Evolutionary conservation across 129 eudicot species (phyloP), one percentile per base, ranked within the genome.

Genomic region (Artemisia annua): DNA sequence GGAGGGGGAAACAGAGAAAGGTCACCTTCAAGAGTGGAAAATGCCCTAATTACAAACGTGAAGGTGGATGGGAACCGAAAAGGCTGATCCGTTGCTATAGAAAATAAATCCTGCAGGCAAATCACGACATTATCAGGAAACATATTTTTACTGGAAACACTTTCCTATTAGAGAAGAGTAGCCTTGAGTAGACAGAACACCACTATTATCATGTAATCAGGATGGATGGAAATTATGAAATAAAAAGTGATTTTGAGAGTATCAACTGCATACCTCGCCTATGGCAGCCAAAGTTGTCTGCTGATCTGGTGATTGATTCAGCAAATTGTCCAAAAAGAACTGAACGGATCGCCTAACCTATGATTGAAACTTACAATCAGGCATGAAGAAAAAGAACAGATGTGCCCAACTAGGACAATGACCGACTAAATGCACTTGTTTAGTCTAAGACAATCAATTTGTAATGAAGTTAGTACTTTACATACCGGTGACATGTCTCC

Each of bases 291-390:
- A 80, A 72, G 97, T 95, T 62, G 85, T 84, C 73, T 95, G 80
- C 66, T 86, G 96, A 78, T 90, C 85, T 16, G 89, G 87, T 78
- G 87, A 79, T 83, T 86, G 90, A 60, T 71, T 79, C 32, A 90
- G 73, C 83, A 83, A 76, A 83, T 95, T 95, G 83, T 90, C 94
- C 84, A 95, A 83, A 94, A 95, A 95, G 83, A 82, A 95, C 85
- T 90, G 97, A 76, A 95, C 87, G 11, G 97, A 90, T 86, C 99
- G 87, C 83, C 98, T 89, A 70, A 93, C 98, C 98, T 89, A 49
- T 18, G 28, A 57, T 68, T 46, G 7, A 66, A 64, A 68, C 54
- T 18, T 22, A 20, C 46, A 53, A 66, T 66, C 69, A 69, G 57
- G 18, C 9, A 73, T 72, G 64, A 66, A 50, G 44, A 28, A 66